These are phyloP conservation scores for Xylaria bambusicola DNA, from an alignment of 495 filamentous ascomycete species.

Conservation along the genomic window DNA sequence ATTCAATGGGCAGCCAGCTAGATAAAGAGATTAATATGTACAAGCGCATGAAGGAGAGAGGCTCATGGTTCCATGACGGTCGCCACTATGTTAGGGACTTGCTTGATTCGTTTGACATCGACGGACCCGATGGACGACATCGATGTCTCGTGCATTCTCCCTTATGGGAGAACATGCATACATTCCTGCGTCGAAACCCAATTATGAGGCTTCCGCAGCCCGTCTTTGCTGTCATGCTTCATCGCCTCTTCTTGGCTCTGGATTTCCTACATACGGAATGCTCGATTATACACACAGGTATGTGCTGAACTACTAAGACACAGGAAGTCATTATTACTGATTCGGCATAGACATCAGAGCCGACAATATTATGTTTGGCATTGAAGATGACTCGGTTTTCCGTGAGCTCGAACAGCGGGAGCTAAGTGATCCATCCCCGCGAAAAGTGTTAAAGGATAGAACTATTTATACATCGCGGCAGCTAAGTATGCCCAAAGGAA, in stretches of 20 bases:
- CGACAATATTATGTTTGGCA: conserved; percentile 39
- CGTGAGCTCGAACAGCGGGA: conserved; percentile 28
- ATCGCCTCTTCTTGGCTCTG: conserved; percentile 40
- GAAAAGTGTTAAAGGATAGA: conserved; percentile 32
- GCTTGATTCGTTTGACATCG: conserved; percentile 44
- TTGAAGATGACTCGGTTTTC: conserved; percentile 22
- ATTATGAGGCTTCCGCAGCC: conserved; percentile 26
- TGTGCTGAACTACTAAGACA: too few relatives aligned
- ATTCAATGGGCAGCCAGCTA: conserved; percentile 13
- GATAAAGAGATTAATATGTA: conserved; percentile 45
- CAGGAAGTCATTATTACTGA: too few relatives aligned
- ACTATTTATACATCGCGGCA: conserved; percentile 37
- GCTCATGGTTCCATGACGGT: conserved; percentile 36
- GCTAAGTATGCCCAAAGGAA: conserved; percentile 25
- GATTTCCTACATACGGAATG: conserved; percentile 21
- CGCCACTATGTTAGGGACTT: conserved; percentile 38
- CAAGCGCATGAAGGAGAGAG: conserved; percentile 31
- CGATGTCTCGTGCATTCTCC: conserved; percentile 48
- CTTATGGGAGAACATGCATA: conserved; percentile 38
- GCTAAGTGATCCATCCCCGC: conserved; percentile 29
- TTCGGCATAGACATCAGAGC: conserved; percentile 38
- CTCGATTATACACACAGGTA: conserved; percentile 49
- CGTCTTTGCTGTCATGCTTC: conserved; percentile 37
- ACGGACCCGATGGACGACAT: conserved; percentile 43
- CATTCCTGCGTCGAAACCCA: conserved; percentile 35